phyloP scores from a whole-genome alignment of 305 asterid species.

The Fraxinus velutina region DNA sequence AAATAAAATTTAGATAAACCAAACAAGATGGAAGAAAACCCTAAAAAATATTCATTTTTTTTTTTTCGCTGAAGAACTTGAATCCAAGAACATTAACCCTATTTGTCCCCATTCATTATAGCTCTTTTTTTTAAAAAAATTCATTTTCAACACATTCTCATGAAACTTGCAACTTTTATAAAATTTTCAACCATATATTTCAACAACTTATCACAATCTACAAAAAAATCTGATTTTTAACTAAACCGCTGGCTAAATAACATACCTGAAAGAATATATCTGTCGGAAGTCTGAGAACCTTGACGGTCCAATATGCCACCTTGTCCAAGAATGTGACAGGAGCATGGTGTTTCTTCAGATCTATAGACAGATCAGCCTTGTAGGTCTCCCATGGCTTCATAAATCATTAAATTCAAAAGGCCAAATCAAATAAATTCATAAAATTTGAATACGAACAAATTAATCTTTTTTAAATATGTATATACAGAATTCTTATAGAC shows the following conservation, averaged over 20 bases:
- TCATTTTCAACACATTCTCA: too few relatives aligned
- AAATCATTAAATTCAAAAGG: background rate
- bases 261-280: conserved; percentile 69
- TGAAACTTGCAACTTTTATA: too few relatives aligned
- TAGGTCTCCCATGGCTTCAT: conserved; percentile 79
- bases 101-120: background rate
- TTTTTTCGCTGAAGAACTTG: background rate
- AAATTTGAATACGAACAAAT: background rate
- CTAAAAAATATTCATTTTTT: too few relatives aligned
- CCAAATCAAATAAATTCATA: background rate
- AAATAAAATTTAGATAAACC: background rate
- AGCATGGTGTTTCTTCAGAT: conserved; percentile 59
- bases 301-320: conserved; percentile 63
- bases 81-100: background rate
- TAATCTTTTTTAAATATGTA: background rate
- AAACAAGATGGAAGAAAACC: background rate
- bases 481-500: background rate
- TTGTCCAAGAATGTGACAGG: conserved; percentile 70
- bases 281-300: conserved; percentile 60
- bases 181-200: too few relatives aligned
- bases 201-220: too few relatives aligned
- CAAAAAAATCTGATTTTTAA: too few relatives aligned
- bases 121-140: too few relatives aligned
- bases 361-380: conserved; percentile 54
- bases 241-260: background rate